Base-by-base conservation (phyloP, 2,329 filamentous ascomycete genomes). In the Colletotrichum orbiculare region DNA sequence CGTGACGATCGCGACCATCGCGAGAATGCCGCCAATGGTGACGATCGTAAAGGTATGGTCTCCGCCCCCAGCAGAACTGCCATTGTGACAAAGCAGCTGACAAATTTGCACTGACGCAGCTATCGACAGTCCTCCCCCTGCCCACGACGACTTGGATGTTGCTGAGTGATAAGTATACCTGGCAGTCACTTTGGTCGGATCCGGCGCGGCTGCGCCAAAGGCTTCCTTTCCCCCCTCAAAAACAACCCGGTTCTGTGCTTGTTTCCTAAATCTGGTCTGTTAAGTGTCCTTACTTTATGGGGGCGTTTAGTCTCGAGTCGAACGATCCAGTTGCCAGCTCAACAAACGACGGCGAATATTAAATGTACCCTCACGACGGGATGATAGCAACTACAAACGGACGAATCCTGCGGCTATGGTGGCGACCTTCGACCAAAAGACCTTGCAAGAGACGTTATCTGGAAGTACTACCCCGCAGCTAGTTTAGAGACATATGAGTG, bases 121-220 rank as follows among this genome's bases (percentile, higher is more conserved):
- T 75, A 82, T 91, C 73, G 93, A 96, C 71, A 93, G 92, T 73
- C 91, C 93, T 71, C 88, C 92, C 68, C 90, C 92, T 69, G 90
- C 89, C 72, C 93, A 97, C 75, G 96, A 99, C 78, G 96, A 99
- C 76, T 87, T 98, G 76, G 96, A 99, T 78, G 94, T 96, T 75
- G 95, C 94, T 74, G 96, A 98, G 82, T 90, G 83, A 73, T 67
- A 54, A 66, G 62, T 60, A 66, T 67, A 62, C 54, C 45, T 68
- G 63, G 59, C 67, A 67, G 62, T 50, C 50, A 50, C 35, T 46
- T 50, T 66, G 49, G 56, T 63, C 45, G 52, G 46, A 64, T 59
- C 64, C 37, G 63, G 56, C 55, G 45, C 57, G 56, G 64, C 59
- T 66, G 49, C 60, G 60, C 60, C 64, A 62, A 66, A 65, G 64